phyloP scores from a whole-genome alignment of 208 protist species.

The Wallacemonas sp. region DNA sequence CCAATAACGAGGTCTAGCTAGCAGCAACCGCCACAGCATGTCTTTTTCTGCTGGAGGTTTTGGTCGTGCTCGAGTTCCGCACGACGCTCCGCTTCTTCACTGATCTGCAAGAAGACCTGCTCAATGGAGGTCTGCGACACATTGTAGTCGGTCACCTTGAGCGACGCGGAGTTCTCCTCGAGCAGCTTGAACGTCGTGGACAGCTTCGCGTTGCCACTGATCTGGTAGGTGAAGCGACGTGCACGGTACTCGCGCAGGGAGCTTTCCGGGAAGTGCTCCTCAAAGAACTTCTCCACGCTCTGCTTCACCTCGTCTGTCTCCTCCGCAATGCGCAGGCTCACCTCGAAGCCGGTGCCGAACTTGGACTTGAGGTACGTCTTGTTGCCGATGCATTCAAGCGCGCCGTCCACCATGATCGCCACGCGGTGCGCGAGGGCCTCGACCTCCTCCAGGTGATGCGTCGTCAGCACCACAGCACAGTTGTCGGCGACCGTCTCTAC shows the following conservation, averaged over 20 bases:
- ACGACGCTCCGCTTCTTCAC: conserved; percentile 33
- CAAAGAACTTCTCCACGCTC: conserved; percentile 34
- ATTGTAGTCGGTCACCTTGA: conserved; percentile 62
- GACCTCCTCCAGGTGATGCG: conserved; percentile 88
- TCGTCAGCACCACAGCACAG: conserved; percentile 69
- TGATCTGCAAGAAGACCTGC: conserved; percentile 80
- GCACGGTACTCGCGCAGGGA: conserved; percentile 33
- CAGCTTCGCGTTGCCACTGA: conserved; percentile 26
- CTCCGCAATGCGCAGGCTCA: conserved; percentile 34
- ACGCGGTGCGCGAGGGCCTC: conserved; percentile 67
- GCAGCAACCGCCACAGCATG: conserved; percentile 19
- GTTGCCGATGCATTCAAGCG: conserved; percentile 66
- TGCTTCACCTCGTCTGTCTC: conserved; percentile 10
- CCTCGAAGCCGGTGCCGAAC: conserved; percentile 60
- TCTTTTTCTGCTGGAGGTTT: conserved; percentile 13
- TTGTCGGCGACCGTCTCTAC: conserved; percentile 36
- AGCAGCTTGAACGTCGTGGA: conserved; percentile 37
- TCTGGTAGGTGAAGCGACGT: conserved; percentile 41
- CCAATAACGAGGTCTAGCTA: no score
- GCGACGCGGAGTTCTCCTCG: conserved; percentile 24
- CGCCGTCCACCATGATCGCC: conserved; percentile 80
- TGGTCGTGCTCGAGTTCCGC: conserved; percentile 26
- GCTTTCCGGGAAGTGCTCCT: conserved; percentile 23
- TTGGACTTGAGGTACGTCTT: conserved; percentile 70
- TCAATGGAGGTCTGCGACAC: conserved; percentile 81